phyloP scores from a whole-genome alignment of 2,329 filamentous ascomycete species.

The Juglanconis juglandina region DNA sequence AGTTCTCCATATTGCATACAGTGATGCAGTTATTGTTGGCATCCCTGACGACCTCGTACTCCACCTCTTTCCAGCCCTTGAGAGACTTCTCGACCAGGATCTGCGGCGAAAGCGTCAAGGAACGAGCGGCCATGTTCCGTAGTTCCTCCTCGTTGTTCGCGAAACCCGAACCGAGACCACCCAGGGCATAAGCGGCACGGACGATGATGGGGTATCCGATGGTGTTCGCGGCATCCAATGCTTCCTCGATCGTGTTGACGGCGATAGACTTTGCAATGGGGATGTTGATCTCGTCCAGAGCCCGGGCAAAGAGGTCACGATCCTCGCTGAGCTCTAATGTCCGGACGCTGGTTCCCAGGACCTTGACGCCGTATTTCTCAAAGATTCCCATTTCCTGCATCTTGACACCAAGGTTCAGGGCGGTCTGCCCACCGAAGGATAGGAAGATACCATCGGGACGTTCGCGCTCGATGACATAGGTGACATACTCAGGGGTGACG shows the following conservation, averaged over 20 bases:
- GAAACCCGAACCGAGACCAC: constrained; percentile 94
- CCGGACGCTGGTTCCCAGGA: constrained; percentile 90
- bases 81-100: constrained; percentile 98
- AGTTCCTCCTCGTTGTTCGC: constrained; percentile 92
- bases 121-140: constrained; percentile 86
- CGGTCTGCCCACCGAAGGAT: constrained; percentile 95
- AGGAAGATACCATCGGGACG: constrained; percentile 95
- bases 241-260: constrained; percentile 86
- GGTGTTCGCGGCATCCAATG: constrained; percentile 77
- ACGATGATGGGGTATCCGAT: constrained; percentile 98
- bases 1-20: constrained; percentile 99
- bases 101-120: constrained; percentile 88
- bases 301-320: constrained; percentile 92
- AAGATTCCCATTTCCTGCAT: constrained; percentile 96
- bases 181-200: constrained; percentile 91
- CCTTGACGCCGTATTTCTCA: constrained; percentile 91
- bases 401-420: constrained; percentile 91
- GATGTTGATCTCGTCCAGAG: constrained; percentile 94
- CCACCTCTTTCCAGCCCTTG: constrained; percentile 99
- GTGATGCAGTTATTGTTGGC: constrained; percentile 97
- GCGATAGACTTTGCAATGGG: constrained; percentile 96
- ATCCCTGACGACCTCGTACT: constrained; percentile 97
- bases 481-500: constrained; percentile 95
- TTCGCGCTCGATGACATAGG: constrained; percentile 95
- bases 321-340: constrained; percentile 95